A percentile compares a stretch with the other conserved stretches of the same genome.
Evolutionary conservation across 495 filamentous ascomycete genomes (phyloP).

Genomic region (Patellaria atrata): DNA sequence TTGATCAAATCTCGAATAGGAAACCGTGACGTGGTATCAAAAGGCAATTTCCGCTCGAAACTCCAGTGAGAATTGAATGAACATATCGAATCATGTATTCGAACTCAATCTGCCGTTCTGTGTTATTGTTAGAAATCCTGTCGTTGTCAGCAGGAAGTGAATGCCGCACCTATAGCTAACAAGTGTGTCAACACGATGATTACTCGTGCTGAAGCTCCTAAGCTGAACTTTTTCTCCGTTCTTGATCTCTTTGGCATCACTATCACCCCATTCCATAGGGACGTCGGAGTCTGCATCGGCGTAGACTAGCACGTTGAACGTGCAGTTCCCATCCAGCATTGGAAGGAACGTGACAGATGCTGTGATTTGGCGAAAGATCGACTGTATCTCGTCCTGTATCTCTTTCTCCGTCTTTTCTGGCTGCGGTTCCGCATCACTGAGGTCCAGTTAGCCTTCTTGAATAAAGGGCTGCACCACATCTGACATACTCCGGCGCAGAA

Average conservation of each 20-base stretch:
- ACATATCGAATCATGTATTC: no score
- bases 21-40: no score
- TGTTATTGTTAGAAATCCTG: background rate
- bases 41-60: no score
- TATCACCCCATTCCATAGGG: constrained; percentile 96
- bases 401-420: constrained; percentile 77
- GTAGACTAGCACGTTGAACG: constrained; percentile 97
- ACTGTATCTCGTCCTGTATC: constrained; percentile 88
- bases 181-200: constrained; percentile 81
- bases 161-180: constrained; percentile 65
- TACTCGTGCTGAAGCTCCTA: constrained; percentile 87
- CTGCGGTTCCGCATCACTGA: constrained; percentile 21
- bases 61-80: no score
- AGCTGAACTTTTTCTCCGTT: constrained; percentile 92
- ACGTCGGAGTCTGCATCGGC: constrained; percentile 94
- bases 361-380: constrained; percentile 94
- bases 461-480: background rate
- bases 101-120: background rate
- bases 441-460: background rate
- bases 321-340: constrained; percentile 82
- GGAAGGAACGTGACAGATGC: constrained; percentile 95
- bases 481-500: constrained; percentile 35
- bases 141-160: background rate
- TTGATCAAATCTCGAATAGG: no score
- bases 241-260: constrained; percentile 93